Evolutionary conservation across 495 filamentous ascomycete species (phyloP).

Genomic region (Amphirosellinia nigrospora): DNA sequence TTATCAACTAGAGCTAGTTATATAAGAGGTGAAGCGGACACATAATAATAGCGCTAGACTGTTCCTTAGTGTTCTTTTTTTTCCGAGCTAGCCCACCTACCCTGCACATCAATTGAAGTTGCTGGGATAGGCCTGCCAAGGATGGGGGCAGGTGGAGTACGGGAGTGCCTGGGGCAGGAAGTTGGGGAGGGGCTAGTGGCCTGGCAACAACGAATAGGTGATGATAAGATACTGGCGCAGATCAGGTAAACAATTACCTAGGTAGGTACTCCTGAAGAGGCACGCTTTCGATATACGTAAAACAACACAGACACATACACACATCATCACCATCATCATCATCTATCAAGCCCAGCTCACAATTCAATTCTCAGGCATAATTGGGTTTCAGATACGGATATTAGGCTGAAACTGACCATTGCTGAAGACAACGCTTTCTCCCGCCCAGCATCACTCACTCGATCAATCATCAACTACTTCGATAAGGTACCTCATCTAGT

Average conservation of each 20-base stretch:
- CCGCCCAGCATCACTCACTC: not conserved
- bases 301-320: not conserved
- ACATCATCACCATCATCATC: not conserved
- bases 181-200: not conserved
- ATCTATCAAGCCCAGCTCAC: not conserved
- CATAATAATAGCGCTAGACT: too few species aligned
- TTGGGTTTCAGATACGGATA: not conserved
- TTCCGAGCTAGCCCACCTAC: too few species aligned
- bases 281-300: not conserved
- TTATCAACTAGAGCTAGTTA: not conserved
- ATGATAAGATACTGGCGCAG: not conserved
- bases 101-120: not conserved
- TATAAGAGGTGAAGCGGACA: too few species aligned
- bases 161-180: slow-evolving; percentile 8
- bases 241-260: slow-evolving; percentile 19
- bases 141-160: slow-evolving; percentile 3
- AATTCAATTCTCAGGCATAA: not conserved
- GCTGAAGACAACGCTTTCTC: not conserved
- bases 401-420: not conserved
- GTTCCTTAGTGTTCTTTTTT: too few species aligned
- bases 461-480: slow-evolving; percentile 3
- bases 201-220: slow-evolving; percentile 7
- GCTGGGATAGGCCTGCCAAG: not conserved
- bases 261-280: not conserved
- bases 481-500: not conserved